Evolutionary conservation across 2,329 filamentous ascomycete species (phyloP).

Genomic region (Ophiostoma novo-ulmi): DNA sequence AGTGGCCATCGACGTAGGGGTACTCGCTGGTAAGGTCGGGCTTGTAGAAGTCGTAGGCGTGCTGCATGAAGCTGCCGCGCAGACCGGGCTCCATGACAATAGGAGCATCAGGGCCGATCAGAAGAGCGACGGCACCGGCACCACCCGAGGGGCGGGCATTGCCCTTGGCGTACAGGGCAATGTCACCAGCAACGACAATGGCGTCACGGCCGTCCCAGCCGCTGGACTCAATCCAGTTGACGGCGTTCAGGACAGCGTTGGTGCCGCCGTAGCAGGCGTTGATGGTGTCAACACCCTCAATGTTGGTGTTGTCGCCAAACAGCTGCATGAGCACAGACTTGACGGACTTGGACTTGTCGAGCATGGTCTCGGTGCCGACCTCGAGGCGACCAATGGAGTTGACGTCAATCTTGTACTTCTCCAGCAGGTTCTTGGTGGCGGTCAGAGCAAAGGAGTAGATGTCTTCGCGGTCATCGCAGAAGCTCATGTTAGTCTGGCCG

Average conservation of each 20-base stretch:
- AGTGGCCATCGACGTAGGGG: conserved; percentile 78
- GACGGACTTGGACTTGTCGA: conserved; percentile 89
- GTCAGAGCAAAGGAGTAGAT: conserved; percentile 85
- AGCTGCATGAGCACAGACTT: conserved; percentile 86
- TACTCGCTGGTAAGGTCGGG: conserved; percentile 83
- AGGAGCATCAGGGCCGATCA: conserved; percentile 73
- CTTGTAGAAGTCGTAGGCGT: conserved; percentile 89
- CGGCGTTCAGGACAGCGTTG: conserved; percentile 74
- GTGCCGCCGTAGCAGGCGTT: conserved; percentile 86
- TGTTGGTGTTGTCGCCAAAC: conserved; percentile 75
- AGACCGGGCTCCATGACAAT: conserved; percentile 73
- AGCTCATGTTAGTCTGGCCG: conserved; percentile 87
- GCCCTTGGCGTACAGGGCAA: conserved; percentile 80
- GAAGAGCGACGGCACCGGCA: conserved; percentile 71
- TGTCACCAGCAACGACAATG: conserved; percentile 75
- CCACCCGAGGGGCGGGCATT: conserved; percentile 75
- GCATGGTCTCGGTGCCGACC: conserved; percentile 78
- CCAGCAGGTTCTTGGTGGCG: conserved; percentile 68
- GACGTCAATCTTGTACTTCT: conserved; percentile 77
- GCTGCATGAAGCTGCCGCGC: conserved; percentile 73
- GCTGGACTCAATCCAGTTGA: conserved; percentile 84
- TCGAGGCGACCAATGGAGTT: conserved; percentile 74
- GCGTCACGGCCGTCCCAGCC: conserved; percentile 80
- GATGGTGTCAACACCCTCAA: conserved; percentile 77
- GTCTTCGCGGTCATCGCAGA: conserved; percentile 85